Percentiles rank a stretch among this genome's conserved stretches.
phyloP scores from a whole-genome alignment of 148 eudicot genomes.

The Chenopodium quinoa region DNA sequence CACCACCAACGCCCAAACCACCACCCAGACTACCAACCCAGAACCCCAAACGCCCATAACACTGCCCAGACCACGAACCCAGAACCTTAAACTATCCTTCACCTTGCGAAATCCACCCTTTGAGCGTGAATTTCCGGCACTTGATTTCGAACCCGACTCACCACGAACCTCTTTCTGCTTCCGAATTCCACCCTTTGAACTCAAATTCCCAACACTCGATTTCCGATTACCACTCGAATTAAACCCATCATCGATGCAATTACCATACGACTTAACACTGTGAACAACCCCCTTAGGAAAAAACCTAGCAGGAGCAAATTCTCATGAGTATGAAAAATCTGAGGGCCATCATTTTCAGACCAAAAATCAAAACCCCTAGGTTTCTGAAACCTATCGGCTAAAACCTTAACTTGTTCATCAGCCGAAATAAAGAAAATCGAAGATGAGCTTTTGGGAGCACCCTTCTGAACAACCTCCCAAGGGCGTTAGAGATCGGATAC shows the following conservation, averaged over 20 bases:
- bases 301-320: slow-evolving; percentile 71
- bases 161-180: background rate
- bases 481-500: slow-evolving; percentile 82
- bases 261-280: slow-evolving; percentile 63
- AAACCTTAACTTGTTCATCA: slow-evolving; percentile 79
- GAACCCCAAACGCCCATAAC: too few species aligned
- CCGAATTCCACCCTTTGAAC: background rate
- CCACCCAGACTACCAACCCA: too few species aligned
- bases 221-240: background rate
- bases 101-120: slow-evolving; percentile 27
- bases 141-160: background rate
- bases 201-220: background rate
- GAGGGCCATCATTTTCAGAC: slow-evolving; percentile 88
- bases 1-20: too few species aligned
- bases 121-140: slow-evolving; percentile 11
- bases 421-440: slow-evolving; percentile 60
- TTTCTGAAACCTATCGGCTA: slow-evolving; percentile 89
- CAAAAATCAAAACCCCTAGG: slow-evolving; percentile 88
- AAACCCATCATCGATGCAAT: slow-evolving; percentile 12
- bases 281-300: slow-evolving; percentile 92
- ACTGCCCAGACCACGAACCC: too few species aligned
- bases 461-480: slow-evolving; percentile 63
- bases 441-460: slow-evolving; percentile 44
- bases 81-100: background rate
- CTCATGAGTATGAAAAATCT: slow-evolving; percentile 51